A percentile compares a stretch with the other conserved stretches of the same genome.
Evolutionary conservation across 805 yeast genomes (phyloP).

Genomic region (Myxozyma mucilagina): DNA sequence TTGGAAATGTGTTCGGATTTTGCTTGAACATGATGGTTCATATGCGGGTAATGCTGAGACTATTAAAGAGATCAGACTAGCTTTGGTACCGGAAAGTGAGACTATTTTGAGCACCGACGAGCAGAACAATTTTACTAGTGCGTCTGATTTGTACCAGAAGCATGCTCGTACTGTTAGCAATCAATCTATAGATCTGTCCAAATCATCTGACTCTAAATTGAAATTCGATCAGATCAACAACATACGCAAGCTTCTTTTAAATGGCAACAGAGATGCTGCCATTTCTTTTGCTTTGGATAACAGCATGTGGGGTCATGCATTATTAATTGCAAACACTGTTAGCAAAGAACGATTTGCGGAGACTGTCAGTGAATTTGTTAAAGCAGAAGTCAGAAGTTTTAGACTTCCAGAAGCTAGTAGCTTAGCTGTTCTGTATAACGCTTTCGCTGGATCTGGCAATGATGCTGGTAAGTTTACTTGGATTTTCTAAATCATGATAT

Average conservation of each 20-base stretch:
- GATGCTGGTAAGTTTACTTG: constrained; percentile 54
- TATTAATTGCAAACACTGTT: constrained; percentile 65
- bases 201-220: constrained; percentile 2
- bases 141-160: constrained; percentile 34
- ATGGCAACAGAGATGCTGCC: constrained; percentile 69
- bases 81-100: constrained; percentile 31
- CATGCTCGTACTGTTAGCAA: constrained; percentile 18
- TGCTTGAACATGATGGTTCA: constrained; percentile 36
- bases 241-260: constrained; percentile 48
- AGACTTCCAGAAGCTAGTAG: constrained; percentile 43
- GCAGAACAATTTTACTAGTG: constrained; percentile 31
- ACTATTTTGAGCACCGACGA: constrained; percentile 19
- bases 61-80: constrained; percentile 24
- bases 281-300: constrained; percentile 59
- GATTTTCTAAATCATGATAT: not conserved
- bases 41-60: constrained; percentile 10
- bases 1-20: constrained; percentile 40
- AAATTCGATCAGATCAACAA: constrained; percentile 34
- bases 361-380: constrained; percentile 60
- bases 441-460: constrained; percentile 61
- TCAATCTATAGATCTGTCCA: not conserved
- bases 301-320: constrained; percentile 75
- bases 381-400: constrained; percentile 47
- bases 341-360: constrained; percentile 62
- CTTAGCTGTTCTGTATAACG: constrained; percentile 60